Conservation (phyloP, 192 early-diverging fungal species). For the Paraglomus brasilianum region DNA sequence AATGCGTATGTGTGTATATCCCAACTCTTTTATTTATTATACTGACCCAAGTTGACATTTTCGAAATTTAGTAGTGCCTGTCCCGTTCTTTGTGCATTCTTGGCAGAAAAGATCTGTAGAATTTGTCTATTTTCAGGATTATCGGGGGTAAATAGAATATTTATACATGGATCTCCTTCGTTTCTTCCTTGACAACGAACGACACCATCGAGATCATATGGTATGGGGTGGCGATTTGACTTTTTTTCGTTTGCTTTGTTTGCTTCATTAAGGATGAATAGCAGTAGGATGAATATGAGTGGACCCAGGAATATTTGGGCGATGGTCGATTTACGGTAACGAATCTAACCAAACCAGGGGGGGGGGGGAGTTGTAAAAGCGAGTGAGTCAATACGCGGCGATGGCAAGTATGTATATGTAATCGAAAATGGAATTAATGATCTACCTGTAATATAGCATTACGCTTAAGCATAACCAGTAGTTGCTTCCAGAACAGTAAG, state of each 20-base stretch:
- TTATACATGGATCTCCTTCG: slow-evolving; percentile 51
- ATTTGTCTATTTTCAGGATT: slow-evolving; percentile 35
- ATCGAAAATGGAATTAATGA: neutral
- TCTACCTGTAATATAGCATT: slow-evolving; percentile 67
- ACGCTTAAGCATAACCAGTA: slow-evolving; percentile 64
- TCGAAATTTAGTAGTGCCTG: slow-evolving; percentile 27
- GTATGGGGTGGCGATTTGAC: slow-evolving; percentile 43
- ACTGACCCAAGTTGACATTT: slow-evolving; percentile 33
- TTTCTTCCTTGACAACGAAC: slow-evolving; percentile 46
- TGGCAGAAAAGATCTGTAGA: slow-evolving; percentile 42
- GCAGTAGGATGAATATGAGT: slow-evolving; percentile 63
- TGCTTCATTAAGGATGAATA: slow-evolving; percentile 59
- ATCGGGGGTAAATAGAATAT: slow-evolving; percentile 59
- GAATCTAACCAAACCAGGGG: slow-evolving; percentile 33
- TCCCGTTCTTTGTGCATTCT: slow-evolving; percentile 45
- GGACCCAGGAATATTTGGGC: slow-evolving; percentile 60
- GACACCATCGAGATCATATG: slow-evolving; percentile 46
- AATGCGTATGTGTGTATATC: slow-evolving; percentile 8
- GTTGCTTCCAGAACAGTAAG: slow-evolving; percentile 48
- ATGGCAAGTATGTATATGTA: neutral
- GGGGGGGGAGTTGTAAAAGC: neutral
- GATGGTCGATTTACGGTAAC: slow-evolving; percentile 56
- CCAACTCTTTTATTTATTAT: slow-evolving; percentile 24
- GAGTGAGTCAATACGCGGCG: neutral
- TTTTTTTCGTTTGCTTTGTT: slow-evolving; percentile 33